phyloP scores from a whole-genome alignment of 139 green algal species.

The Tetradesmus lagerheimii region DNA sequence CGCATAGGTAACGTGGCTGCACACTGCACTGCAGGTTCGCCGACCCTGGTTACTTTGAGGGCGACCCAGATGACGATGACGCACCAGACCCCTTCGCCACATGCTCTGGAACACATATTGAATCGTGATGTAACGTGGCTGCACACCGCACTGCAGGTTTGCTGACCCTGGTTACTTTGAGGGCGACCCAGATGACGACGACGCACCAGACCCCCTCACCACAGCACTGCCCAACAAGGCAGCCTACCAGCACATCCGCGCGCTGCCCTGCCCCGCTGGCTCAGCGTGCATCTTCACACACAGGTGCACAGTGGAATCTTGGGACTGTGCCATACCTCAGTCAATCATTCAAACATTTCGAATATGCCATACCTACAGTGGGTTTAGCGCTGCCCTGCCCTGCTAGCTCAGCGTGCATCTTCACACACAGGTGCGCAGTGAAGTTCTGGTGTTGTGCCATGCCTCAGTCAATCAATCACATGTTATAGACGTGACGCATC shows the following conservation, averaged over 20 bases:
- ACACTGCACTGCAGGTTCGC: slow-evolving; percentile 40
- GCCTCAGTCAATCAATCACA: no score
- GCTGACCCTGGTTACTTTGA: slow-evolving; percentile 68
- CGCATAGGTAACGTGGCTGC: not conserved
- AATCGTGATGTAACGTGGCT: not conserved
- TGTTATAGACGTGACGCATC: no score
- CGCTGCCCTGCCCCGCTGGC: slow-evolving; percentile 59
- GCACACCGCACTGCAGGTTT: slow-evolving; percentile 38
- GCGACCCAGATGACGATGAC: slow-evolving; percentile 64
- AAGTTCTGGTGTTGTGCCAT: no score
- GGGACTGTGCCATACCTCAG: no score
- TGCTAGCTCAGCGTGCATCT: no score
- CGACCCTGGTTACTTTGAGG: slow-evolving; percentile 68
- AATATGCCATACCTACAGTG: no score
- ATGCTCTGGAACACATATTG: no score
- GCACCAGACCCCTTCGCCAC: slow-evolving; percentile 59
- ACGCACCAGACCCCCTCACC: slow-evolving; percentile 60
- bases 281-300: slow-evolving; percentile 72
- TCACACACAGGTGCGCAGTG: no score
- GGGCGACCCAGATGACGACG: slow-evolving; percentile 65
- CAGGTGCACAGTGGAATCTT: slow-evolving; percentile 36
- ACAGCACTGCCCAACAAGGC: slow-evolving; percentile 64
- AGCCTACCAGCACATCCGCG: slow-evolving; percentile 66
- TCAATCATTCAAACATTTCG: no score
- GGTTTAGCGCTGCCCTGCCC: no score